Conservation (phyloP, 2,329 filamentous ascomycete genomes). For the Aspergillus ochraceus region DNA sequence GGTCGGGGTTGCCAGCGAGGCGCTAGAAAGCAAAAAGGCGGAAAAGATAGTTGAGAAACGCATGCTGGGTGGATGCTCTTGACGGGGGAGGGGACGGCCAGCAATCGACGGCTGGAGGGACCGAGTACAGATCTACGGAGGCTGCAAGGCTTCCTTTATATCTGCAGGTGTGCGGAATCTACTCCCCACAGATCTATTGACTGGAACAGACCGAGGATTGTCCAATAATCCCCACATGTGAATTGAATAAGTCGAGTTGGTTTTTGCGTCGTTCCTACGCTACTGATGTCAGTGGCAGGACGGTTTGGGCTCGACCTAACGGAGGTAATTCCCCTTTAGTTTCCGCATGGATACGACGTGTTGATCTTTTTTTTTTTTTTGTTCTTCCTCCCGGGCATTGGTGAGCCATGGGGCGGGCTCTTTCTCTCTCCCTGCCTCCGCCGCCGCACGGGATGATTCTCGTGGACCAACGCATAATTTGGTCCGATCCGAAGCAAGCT, state of each 20-base stretch:
- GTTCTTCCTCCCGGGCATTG: neutral
- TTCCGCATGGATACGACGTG: constrained; percentile 5
- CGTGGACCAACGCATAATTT: constrained; percentile 5
- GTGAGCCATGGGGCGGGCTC: neutral
- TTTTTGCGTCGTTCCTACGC: constrained; percentile 8
- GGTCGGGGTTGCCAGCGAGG: constrained; percentile 21
- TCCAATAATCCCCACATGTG: constrained; percentile 19
- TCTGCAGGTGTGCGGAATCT: constrained; percentile 9
- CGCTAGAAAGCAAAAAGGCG: constrained; percentile 23
- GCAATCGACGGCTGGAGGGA: constrained; percentile 15
- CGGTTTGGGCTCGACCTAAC: constrained; percentile 3
- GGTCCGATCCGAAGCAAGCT: constrained; percentile 11
- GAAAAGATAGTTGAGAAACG: constrained; percentile 23
- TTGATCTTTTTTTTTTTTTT: constrained; percentile 3
- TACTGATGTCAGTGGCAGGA: constrained; percentile 10
- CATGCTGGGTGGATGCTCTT: constrained; percentile 19
- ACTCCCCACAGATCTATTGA: constrained; percentile 12
- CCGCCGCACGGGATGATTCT: constrained; percentile 7
- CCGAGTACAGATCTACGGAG: constrained; percentile 10
- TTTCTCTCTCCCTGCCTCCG: neutral
- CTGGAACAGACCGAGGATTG: constrained; percentile 15
- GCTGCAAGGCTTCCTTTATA: constrained; percentile 19
- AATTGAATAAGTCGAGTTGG: constrained; percentile 15
- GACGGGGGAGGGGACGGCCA: constrained; percentile 15
- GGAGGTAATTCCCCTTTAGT: constrained; percentile 17